phyloP scores from a whole-genome alignment of 2,329 filamentous ascomycete genomes.

The Bipolaris zeicola region DNA sequence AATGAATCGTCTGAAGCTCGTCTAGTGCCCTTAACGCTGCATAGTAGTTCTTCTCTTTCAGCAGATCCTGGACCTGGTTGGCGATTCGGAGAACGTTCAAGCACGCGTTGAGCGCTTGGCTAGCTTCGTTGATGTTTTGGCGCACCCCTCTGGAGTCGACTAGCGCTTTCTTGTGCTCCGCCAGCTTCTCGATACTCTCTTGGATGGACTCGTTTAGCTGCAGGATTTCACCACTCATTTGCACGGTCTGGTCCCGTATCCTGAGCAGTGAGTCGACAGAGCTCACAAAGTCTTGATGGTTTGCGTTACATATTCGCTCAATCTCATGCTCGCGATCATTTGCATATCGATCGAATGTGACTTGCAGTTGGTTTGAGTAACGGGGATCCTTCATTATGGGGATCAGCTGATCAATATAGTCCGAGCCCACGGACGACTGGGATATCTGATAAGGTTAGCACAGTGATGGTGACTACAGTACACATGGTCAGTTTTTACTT shows the following conservation, averaged over 20 bases:
- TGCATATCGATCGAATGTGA: conserved; percentile 80
- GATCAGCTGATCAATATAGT: conserved; percentile 95
- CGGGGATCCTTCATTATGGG: conserved; percentile 91
- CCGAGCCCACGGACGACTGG: conserved; percentile 84
- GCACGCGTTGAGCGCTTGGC: conserved; percentile 85
- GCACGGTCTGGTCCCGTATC: conserved; percentile 88
- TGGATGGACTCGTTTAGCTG: conserved; percentile 94
- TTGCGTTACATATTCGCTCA: conserved; percentile 90
- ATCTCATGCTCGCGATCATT: conserved; percentile 89
- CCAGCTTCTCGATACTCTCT: conserved; percentile 89
- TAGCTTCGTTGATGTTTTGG: conserved; percentile 94
- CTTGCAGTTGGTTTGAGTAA: conserved; percentile 74
- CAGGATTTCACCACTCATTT: conserved; percentile 87
- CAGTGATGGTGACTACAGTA: neutral
- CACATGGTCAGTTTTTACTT: conserved; percentile 46
- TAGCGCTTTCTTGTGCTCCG: conserved; percentile 89
- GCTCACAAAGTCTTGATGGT: conserved; percentile 93
- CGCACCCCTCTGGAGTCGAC: conserved; percentile 91
- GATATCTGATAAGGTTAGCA: conserved; percentile 70
- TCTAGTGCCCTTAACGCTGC: conserved; percentile 91
- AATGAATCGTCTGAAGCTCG: conserved; percentile 93
- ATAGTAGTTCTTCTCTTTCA: conserved; percentile 94
- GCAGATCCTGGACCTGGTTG: conserved; percentile 90
- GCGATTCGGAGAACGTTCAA: conserved; percentile 89
- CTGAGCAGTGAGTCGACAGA: conserved; percentile 94